phyloP scores from a whole-genome alignment of 2,329 filamentous ascomycete genomes.

The Cladosporium halotolerans region DNA sequence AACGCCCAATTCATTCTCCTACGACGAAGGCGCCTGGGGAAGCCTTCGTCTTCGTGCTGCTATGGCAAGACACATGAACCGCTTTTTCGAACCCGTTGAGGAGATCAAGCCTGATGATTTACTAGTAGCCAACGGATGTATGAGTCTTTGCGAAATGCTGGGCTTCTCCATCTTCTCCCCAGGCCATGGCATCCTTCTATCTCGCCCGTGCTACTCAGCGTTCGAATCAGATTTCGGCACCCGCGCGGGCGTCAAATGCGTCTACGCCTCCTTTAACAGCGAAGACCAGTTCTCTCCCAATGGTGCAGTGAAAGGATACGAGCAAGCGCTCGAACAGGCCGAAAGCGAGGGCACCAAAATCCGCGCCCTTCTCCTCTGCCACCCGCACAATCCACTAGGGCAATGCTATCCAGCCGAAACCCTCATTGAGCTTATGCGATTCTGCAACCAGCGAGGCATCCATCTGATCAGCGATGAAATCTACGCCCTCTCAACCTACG shows the following conservation, averaged over 20 bases:
- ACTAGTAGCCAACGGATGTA: conserved; percentile 37
- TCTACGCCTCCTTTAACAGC: conserved; percentile 34
- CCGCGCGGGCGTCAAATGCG: conserved; percentile 34
- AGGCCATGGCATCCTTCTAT: conserved; percentile 43
- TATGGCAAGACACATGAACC: conserved; percentile 39
- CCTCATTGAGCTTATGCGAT: conserved; percentile 21
- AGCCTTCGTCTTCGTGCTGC: conserved; percentile 34
- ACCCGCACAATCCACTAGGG: conserved; percentile 41
- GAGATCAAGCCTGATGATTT: conserved; percentile 34
- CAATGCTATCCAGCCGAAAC: conserved; percentile 24
- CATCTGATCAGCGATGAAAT: conserved; percentile 34
- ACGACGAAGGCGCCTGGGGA: conserved; percentile 36
- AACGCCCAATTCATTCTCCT: conserved; percentile 22
- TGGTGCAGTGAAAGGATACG: conserved; percentile 31
- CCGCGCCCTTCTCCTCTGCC: conserved; percentile 37
- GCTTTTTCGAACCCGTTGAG: conserved; percentile 32
- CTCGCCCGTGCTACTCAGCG: conserved; percentile 42
- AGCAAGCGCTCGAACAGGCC: conserved; percentile 32
- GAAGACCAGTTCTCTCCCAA: conserved; percentile 35
- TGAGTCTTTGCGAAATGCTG: conserved; percentile 38
- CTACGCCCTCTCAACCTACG: conserved; percentile 31
- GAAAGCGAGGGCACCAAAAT: conserved; percentile 30
- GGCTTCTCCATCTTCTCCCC: conserved; percentile 38
- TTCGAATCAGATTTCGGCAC: conserved; percentile 46
- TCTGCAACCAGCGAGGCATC: conserved; percentile 27